These are phyloP conservation scores for Podila epicladia DNA, from an alignment of 192 early-diverging fungal species.

Conservation along the genomic window DNA sequence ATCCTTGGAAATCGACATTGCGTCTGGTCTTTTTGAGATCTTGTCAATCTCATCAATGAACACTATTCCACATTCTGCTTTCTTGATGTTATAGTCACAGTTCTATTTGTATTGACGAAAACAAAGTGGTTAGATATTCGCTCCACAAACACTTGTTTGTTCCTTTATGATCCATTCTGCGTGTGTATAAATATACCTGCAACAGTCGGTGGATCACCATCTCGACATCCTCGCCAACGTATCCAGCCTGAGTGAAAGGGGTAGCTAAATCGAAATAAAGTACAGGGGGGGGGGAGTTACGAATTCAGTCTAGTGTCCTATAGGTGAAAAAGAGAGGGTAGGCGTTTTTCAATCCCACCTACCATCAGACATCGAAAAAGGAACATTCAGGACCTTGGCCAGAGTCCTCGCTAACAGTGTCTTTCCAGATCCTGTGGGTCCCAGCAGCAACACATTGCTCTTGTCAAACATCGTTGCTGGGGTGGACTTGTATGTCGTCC, in stretches of 20 bases:
- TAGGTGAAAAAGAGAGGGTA: not conserved
- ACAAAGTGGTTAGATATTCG: no score
- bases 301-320: not conserved
- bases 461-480: conserved; percentile 73
- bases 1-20: conserved; percentile 75
- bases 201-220: conserved; percentile 82
- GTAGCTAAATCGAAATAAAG: conserved; percentile 53
- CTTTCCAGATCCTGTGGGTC: conserved; percentile 87
- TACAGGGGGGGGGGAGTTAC: not conserved
- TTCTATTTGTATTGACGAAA: conserved; percentile 44
- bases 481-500: no score
- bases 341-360: not conserved
- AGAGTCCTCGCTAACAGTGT: conserved; percentile 85
- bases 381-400: conserved; percentile 82
- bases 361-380: conserved; percentile 88
- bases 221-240: conserved; percentile 92
- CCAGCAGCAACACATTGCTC: conserved; percentile 86
- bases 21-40: conserved; percentile 79
- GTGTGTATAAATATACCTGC: conserved; percentile 58
- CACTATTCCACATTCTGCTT: conserved; percentile 83
- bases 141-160: no score
- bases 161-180: no score
- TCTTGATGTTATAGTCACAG: conserved; percentile 84
- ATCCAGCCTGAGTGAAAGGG: conserved; percentile 87
- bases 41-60: conserved; percentile 95